Evolutionary conservation across 352 stramenopile species (phyloP), one percentile per base, ranked within the genome.

Genomic region (Aphanomyces stellatus): DNA sequence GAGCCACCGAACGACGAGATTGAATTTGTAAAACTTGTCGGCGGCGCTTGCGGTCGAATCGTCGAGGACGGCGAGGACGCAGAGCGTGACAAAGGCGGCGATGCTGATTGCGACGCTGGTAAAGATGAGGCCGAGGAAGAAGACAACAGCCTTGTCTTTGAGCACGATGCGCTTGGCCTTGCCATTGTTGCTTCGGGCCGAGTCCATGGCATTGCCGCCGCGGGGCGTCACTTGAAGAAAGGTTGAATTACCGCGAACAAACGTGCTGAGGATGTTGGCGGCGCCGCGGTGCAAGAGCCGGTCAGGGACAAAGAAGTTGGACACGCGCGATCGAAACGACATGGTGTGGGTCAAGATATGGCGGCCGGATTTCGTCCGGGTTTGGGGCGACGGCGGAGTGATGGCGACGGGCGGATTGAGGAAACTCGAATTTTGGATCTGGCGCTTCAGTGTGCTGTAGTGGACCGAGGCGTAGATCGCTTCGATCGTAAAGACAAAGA

Each of bases 1-100:
- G n/a, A 65, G 15, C 57, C 57, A 65, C 43, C 41, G 57, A 42
- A 65, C 35, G 1, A 35, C 43, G 2, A 42, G 35, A 30, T 65
- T 65, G 41, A 65, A n/a, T 7, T 8, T 3, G 2, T 35, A 30
- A 33, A 65, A 65, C 15, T 11, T 43, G 28, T 8, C 13, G 10
- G 28, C 25, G 15, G 51, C 27, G 1, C 13, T n/a, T 4, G 28
- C 31, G 2, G 51, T 60, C 15, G 51, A 24, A 8, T 24, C n/a
- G 28, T 31, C 51, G 31, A 60, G 27, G 25, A 15, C 27, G 7
- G 13, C 27, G 19, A 60, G 19, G 28, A 60, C 51, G n/a, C 4
- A 41, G 28, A 65, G 35, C 19, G 43, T 46, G 1, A 53, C 25
- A 11, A 53, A 19, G 42, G 4, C 33, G 11, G 27, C 57, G 24